Percentiles rank a stretch among this genome's conserved stretches.
Conservation (phyloP, 2,329 filamentous ascomycete genomes). For the Rhinocladiella mackenziei region DNA sequence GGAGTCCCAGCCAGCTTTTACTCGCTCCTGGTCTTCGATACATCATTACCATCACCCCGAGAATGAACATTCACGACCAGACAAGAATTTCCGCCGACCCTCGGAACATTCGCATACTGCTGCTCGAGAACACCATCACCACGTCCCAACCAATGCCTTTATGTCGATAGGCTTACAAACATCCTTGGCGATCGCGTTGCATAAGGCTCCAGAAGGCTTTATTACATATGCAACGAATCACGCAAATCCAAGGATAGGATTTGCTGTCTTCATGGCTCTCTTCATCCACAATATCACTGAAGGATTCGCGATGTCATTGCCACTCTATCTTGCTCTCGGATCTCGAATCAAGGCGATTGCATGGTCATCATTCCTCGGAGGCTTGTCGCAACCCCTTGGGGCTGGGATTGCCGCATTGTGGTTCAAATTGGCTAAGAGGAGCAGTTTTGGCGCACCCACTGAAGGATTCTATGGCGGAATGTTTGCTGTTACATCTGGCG, state of each 20-base stretch:
- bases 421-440: conserved; percentile 67
- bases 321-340: conserved; percentile 83
- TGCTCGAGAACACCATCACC: conserved; percentile 72
- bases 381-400: conserved; percentile 79
- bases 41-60: conserved; percentile 29
- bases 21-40: conserved; percentile 26
- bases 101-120: conserved; percentile 17
- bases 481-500: conserved; percentile 85
- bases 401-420: conserved; percentile 79
- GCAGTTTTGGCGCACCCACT: conserved; percentile 41
- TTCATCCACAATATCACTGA: conserved; percentile 99
- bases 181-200: conserved; percentile 86
- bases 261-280: conserved; percentile 89
- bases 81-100: conserved; percentile 5
- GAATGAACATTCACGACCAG: conserved; percentile 17
- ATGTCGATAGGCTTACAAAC: conserved; percentile 94
- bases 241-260: conserved; percentile 79
- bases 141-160: conserved; percentile 91
- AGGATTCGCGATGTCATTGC: conserved; percentile 89
- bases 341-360: conserved; percentile 77
- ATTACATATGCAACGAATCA: conserved; percentile 98
- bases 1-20: conserved; percentile 3
- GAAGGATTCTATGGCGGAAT: conserved; percentile 58
- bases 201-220: conserved; percentile 85
- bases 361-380: conserved; percentile 79